Evolutionary conservation across 2,329 filamentous ascomycete genomes (phyloP).

Genomic region (Lecanicillium sp.): DNA sequence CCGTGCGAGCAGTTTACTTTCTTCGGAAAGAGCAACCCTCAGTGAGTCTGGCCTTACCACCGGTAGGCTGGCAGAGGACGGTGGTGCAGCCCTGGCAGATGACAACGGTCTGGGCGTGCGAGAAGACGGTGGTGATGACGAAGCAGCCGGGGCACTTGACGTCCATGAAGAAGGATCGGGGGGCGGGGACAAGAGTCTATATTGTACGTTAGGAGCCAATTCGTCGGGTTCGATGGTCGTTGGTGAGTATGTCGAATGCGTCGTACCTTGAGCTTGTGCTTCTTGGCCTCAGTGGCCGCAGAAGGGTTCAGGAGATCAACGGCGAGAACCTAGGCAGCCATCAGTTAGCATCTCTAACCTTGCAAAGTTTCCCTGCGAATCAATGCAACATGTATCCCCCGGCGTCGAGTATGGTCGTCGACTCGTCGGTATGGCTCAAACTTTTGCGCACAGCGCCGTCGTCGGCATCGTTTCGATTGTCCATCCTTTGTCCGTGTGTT

Average conservation of each 20-base stretch:
- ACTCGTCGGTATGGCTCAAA: neutral
- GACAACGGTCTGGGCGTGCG: conserved; percentile 99
- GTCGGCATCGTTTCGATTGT: conserved; percentile 1
- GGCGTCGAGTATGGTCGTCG: conserved; percentile 5
- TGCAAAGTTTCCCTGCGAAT: conserved; percentile 2
- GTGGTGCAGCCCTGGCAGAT: conserved; percentile 99
- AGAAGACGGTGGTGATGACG: conserved; percentile 99
- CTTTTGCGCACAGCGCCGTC: neutral
- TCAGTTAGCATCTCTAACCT: conserved; percentile 40
- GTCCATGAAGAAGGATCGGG: conserved; percentile 99
- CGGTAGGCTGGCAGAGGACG: conserved; percentile 98
- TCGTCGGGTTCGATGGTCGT: conserved; percentile 12
- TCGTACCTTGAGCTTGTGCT: conserved; percentile 99
- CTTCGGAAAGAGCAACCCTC: conserved; percentile 99
- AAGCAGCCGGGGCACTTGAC: conserved; percentile 99
- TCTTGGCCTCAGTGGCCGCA: conserved; percentile 95
- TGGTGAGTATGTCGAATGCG: conserved; percentile 10
- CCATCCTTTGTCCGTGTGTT: neutral
- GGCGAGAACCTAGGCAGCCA: conserved; percentile 80
- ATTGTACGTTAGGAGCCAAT: conserved; percentile 18
- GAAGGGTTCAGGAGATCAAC: conserved; percentile 99
- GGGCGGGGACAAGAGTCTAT: conserved; percentile 87
- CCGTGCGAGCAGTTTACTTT: conserved; percentile 69
- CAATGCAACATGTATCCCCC: conserved; percentile 10
- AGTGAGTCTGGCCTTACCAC: conserved; percentile 97